Evolutionary conservation across 2,329 filamentous ascomycete species (phyloP), one percentile per base, ranked within the genome.

Genomic region (Botrytis deweyae): DNA sequence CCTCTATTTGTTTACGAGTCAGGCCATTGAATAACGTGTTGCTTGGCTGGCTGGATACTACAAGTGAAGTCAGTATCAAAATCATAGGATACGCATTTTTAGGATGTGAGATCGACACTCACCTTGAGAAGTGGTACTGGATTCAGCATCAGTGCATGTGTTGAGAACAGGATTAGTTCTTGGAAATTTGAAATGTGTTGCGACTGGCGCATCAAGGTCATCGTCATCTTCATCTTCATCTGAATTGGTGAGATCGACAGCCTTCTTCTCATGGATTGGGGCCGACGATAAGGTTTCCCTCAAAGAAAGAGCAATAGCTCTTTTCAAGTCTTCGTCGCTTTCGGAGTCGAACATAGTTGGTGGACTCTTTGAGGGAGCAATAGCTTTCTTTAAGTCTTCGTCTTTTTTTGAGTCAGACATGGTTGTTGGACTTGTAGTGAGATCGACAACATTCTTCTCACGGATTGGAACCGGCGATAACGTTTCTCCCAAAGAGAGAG

Each of bases 1-100:
- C 86, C 81, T 98, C 95, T 93, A 97, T 96, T 70, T 89, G 88
- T 82, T 91, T 93, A 52, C 95, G 88, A 83, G 97, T 88, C 1
- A 77, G 52, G n/a, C 42, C 40, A 62, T 33, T 68, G 16, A 72
- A 58, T 8, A 69, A 16, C 33, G 52, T 59, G 25, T 20, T 44
- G 1, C 12, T 46, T 33, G 63, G 49, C 42, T 66, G n/a, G n/a
- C 52, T 69, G n/a, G 66, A 44, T 20, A 42, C 66, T 69, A 58
- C 49, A 58, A 16, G 20, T 3, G 18, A 8, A 58, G 38, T 58
- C 38, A 59, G 66, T 22, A 29, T 72, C 40, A 68, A 42, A 61
- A 68, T 49, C 6, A 69, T 29, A 4, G 20, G 18, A 46, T 14
- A 6, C 5, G 40, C 8, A 29, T 12, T 25, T 36, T 40, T 36